Conservation (phyloP, 2,329 filamentous ascomycete species). For the Rhynchosporium secalis region DNA sequence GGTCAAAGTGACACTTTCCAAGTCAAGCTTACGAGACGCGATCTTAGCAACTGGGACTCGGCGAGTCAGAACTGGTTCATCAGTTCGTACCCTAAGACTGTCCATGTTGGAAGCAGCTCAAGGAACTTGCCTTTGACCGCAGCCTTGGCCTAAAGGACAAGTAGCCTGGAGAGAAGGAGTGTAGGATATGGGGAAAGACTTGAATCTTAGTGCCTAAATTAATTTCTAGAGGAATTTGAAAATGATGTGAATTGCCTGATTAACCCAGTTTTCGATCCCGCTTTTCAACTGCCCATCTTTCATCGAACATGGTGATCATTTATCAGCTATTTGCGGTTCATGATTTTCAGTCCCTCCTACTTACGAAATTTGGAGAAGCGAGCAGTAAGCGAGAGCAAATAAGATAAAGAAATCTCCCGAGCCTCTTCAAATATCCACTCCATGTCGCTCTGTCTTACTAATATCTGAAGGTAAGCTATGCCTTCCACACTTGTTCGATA, state of each 20-base stretch:
- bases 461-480: neutral
- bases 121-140: conserved; percentile 32
- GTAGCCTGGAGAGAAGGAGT: neutral
- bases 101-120: conserved; percentile 36
- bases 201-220: too few species aligned
- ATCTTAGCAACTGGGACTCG: conserved; percentile 85
- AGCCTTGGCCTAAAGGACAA: neutral
- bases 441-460: neutral
- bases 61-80: conserved; percentile 76
- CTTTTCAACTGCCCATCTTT: too few species aligned
- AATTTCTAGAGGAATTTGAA: too few species aligned
- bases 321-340: too few species aligned
- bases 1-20: conserved; percentile 66
- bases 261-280: too few species aligned
- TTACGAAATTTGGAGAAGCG: too few species aligned
- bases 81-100: conserved; percentile 36
- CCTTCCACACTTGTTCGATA: conserved; percentile 10
- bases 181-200: neutral
- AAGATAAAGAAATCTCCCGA: too few species aligned
- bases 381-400: too few species aligned
- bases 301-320: too few species aligned
- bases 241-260: too few species aligned
- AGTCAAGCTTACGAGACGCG: conserved; percentile 72
- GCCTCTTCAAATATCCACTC: too few species aligned
- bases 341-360: too few species aligned